Percentiles rank a stretch among this genome's conserved stretches.
These are phyloP conservation scores for Cladorrhinum sp. DNA, from an alignment of 2,329 filamentous ascomycete species.

Conservation along the genomic window DNA sequence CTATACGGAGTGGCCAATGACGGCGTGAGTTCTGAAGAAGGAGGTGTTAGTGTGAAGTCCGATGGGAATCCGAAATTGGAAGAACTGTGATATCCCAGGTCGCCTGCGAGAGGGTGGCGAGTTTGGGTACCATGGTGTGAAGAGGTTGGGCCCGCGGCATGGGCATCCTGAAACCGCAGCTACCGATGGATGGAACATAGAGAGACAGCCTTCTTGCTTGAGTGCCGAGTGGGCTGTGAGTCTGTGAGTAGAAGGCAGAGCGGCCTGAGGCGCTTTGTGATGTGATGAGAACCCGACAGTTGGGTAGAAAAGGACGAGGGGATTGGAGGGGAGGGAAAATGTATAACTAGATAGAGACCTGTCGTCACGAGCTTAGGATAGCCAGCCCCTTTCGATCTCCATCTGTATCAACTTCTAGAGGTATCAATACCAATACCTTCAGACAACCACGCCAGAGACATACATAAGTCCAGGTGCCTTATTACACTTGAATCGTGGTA, in stretches of 20 bases:
- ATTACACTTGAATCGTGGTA: not conserved
- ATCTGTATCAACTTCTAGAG: not conserved
- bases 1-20: not conserved
- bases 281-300: not conserved
- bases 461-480: not conserved
- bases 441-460: not conserved
- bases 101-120: not conserved
- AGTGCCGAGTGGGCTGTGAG: not conserved
- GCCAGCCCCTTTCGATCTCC: not conserved
- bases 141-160: not conserved
- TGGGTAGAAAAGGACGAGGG: too few species aligned
- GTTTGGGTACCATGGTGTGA: not conserved
- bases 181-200: not conserved
- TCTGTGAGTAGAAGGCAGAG: not conserved
- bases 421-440: not conserved
- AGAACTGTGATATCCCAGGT: not conserved
- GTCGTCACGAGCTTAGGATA: not conserved
- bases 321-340: not conserved
- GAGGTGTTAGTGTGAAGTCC: not conserved
- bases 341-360: not conserved
- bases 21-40: not conserved
- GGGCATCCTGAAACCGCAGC: not conserved
- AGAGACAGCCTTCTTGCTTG: not conserved
- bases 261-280: not conserved
- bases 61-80: not conserved